Base-by-base conservation (phyloP, 2,329 filamentous ascomycete genomes). In the Colletotrichum paranaense region DNA sequence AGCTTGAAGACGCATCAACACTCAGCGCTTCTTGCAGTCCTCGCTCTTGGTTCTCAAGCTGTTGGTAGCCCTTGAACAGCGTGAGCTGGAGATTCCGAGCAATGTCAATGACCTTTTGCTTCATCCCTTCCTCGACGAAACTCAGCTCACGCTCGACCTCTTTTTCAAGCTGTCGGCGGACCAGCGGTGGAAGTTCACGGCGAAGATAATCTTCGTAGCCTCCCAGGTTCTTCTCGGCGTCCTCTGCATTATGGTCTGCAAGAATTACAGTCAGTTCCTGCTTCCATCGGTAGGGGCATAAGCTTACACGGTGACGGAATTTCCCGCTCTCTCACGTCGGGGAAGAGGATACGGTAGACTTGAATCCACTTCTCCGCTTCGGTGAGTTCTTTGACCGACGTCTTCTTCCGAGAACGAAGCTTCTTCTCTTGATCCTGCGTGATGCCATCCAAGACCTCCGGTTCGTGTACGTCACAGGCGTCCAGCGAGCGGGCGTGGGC, bases 281-380 rank as follows among this genome's bases (percentile, higher is more conserved):
- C 16, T 6, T 3, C 24, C 30, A 1, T 24, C 0, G 1, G 11
- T n/a, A 24, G 22, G 55, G 16, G 8, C 4, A 1, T 9, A 9
- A 11, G 16, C 73, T 62, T 28, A 75, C 74, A 75, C 2, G 74
- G 74, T 7, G 73, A 73, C 8, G 74, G 74, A 0, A 75, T 75
- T 8, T 75, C 73, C n/a, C 77, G 68, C 62, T 75, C 68, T 16
- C 65, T 66, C 24, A 73, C 79, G 16, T 77, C 78, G 0, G 82
- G 81, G 42, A 85, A 85, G 1, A 85, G 75, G 0, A 83, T 74
- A 4, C 77, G 75, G 74, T 82, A 85, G 22, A 82, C 80, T 42
- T 82, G 79, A 5, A 72, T 74, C 84, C 84, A 85, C 59, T 82
- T 83, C 56, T 84, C 81, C 9, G 78, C 77, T 49, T 84, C 83